A percentile compares a stretch with the other conserved stretches of the same genome.
Evolutionary conservation across 2,329 filamentous ascomycete genomes (phyloP).

Genomic region (Colletotrichum trifolii): DNA sequence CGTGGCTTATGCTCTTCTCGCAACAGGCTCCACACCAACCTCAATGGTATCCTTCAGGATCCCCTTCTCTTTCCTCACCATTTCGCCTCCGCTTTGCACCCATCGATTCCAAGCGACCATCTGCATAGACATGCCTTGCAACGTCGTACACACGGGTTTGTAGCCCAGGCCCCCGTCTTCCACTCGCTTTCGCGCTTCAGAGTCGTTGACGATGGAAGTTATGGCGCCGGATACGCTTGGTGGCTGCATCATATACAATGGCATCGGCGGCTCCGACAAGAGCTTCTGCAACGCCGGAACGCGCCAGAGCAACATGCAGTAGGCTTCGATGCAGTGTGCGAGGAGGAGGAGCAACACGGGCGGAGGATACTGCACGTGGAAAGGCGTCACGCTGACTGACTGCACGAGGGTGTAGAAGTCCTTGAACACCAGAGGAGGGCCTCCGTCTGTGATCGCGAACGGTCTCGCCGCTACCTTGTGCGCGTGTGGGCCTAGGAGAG

Average conservation of each 20-base stretch:
- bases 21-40: slow-evolving; percentile 31
- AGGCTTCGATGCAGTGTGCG: slow-evolving; percentile 51
- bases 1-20: slow-evolving; percentile 19
- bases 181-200: slow-evolving; percentile 48
- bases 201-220: slow-evolving; percentile 51
- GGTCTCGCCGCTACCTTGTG: slow-evolving; percentile 56
- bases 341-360: slow-evolving; percentile 51
- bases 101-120: slow-evolving; percentile 53
- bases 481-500: slow-evolving; percentile 53
- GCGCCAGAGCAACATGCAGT: slow-evolving; percentile 44
- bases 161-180: slow-evolving; percentile 57
- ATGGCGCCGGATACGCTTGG: slow-evolving; percentile 49
- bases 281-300: slow-evolving; percentile 41
- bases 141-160: slow-evolving; percentile 46
- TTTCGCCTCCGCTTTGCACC: slow-evolving; percentile 23
- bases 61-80: slow-evolving; percentile 18
- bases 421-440: slow-evolving; percentile 53
- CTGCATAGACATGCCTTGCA: slow-evolving; percentile 55
- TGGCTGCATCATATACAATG: slow-evolving; percentile 53
- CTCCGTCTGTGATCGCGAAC: slow-evolving; percentile 62
- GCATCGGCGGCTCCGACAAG: slow-evolving; percentile 47
- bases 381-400: slow-evolving; percentile 44
- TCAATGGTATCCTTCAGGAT: slow-evolving; percentile 30
- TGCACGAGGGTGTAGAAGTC: slow-evolving; percentile 52
- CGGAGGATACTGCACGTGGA: slow-evolving; percentile 46